Conservation (phyloP, 768 basidiomycete genomes). For the Naematelia encephala region DNA sequence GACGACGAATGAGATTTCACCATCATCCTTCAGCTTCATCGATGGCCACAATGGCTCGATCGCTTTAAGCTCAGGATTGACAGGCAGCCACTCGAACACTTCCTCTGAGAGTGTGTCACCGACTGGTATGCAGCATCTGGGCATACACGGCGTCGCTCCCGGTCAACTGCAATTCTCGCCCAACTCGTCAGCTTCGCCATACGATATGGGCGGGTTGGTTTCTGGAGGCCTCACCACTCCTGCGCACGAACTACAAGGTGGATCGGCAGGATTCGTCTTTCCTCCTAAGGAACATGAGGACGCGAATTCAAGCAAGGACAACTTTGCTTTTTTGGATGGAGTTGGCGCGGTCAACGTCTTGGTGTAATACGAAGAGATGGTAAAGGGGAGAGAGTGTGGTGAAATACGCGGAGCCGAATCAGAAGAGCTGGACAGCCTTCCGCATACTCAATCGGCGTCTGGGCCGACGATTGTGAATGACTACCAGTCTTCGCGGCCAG, state of each 20-base stretch:
- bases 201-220: not conserved
- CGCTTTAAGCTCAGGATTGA: not conserved
- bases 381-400: not conserved
- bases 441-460: no score
- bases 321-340: constrained; percentile 1
- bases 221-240: not conserved
- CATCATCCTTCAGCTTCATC: not conserved
- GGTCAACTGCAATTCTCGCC: not conserved
- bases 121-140: not conserved
- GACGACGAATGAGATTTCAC: not conserved
- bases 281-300: not conserved
- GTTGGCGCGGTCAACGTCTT: constrained; percentile 2
- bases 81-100: not conserved
- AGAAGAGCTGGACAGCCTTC: not conserved
- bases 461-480: no score
- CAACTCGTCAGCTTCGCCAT: not conserved
- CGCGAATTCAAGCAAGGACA: not conserved
- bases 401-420: not conserved
- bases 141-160: not conserved
- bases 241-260: not conserved
- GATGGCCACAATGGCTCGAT: not conserved
- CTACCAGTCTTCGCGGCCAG: no score
- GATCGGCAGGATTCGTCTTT: not conserved
- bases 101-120: not conserved
- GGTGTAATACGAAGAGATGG: not conserved